Evolutionary conservation across 2,329 filamentous ascomycete genomes (phyloP).

Genomic region (Penicillium nordicum): DNA sequence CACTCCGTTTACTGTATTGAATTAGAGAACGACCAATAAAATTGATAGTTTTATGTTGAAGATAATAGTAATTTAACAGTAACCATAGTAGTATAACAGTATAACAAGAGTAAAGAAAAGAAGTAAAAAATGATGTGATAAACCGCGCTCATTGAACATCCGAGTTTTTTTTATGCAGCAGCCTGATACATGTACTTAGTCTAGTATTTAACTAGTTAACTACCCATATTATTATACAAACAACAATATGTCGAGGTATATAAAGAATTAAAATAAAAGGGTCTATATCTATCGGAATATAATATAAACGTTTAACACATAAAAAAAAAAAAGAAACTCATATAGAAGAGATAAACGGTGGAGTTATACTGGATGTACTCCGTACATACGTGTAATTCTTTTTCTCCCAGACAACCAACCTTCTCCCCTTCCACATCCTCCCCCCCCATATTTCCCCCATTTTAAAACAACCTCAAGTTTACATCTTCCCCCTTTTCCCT

Average conservation of each 20-base stretch:
- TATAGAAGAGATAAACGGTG: no score
- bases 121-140: background rate
- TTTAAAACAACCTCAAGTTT: constrained; percentile 1
- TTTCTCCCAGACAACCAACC: constrained; percentile 8
- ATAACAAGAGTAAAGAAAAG: background rate
- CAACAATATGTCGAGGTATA: background rate
- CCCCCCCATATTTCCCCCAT: constrained; percentile 10
- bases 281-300: background rate
- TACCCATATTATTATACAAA: background rate
- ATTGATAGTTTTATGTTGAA: background rate
- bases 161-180: constrained; percentile 7
- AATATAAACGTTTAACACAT: background rate
- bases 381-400: constrained; percentile 8
- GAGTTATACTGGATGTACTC: background rate
- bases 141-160: background rate
- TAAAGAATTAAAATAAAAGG: background rate
- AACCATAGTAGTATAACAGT: background rate
- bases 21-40: background rate
- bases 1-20: background rate
- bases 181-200: background rate
- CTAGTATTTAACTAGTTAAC: background rate
- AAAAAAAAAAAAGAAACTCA: background rate
- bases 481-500: constrained; percentile 2
- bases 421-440: background rate
- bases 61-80: background rate